phyloP scores from a whole-genome alignment of 257 asterid species.

The Solanum bukasovii region DNA sequence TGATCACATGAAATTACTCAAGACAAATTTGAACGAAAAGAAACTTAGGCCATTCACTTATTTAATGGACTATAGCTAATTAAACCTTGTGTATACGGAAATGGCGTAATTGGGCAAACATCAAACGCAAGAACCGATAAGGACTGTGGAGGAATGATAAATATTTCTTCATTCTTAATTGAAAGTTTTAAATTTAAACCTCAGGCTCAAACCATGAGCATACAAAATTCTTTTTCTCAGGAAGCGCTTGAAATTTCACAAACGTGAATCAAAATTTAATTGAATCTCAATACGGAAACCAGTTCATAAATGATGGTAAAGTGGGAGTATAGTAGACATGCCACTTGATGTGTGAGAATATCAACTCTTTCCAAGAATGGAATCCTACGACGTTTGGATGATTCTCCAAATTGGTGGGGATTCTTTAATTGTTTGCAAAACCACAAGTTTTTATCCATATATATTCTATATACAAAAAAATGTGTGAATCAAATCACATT shows the following conservation, averaged over 20 bases:
- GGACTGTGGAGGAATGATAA: neutral
- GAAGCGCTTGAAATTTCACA: neutral
- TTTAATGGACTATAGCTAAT: neutral
- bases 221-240: neutral
- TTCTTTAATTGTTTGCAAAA: neutral
- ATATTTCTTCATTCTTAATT: neutral
- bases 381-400: neutral
- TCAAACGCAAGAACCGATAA: neutral
- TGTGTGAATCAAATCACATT: neutral
- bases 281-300: neutral
- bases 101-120: neutral
- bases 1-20: neutral
- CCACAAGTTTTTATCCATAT: neutral
- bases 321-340: neutral
- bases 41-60: neutral
- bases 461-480: neutral
- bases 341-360: neutral
- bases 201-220: rapidly evolving
- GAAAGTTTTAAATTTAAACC: neutral
- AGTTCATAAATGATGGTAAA: neutral
- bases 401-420: neutral
- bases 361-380: neutral
- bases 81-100: neutral
- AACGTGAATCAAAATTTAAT: neutral
- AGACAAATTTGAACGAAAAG: neutral